phyloP scores from a whole-genome alignment of 176 grass and related monocot species.

The Aegilops sharonensis region DNA sequence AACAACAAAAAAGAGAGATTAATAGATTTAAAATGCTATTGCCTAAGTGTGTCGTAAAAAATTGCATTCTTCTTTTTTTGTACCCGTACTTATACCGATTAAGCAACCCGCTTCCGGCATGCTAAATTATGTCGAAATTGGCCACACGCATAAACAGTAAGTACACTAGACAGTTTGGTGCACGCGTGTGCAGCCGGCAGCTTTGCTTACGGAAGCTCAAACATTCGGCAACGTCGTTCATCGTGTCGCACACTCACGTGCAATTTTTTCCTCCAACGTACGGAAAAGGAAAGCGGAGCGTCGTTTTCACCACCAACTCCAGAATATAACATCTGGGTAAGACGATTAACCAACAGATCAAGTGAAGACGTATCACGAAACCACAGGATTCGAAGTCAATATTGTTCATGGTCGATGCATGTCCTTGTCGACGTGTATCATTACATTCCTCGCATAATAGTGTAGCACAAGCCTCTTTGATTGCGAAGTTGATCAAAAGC shows the following conservation, averaged over 20 bases:
- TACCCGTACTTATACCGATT: too few species aligned
- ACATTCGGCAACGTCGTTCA: neutral
- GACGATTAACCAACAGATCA: neutral
- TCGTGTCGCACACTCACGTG: neutral
- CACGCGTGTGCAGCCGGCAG: too few species aligned
- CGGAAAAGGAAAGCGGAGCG: neutral
- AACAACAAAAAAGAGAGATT: too few species aligned
- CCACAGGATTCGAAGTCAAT: neutral
- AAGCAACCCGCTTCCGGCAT: too few species aligned
- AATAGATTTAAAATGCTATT: too few species aligned
- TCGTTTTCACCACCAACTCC: conserved; percentile 35
- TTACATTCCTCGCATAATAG: neutral
- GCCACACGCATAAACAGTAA: too few species aligned
- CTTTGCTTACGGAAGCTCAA: neutral
- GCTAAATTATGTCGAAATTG: too few species aligned
- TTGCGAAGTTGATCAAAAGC: neutral
- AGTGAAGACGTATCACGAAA: neutral
- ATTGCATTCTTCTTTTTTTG: neutral
- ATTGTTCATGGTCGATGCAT: neutral
- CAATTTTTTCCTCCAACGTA: neutral
- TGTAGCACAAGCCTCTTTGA: neutral
- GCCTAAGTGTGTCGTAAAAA: neutral
- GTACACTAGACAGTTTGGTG: too few species aligned
- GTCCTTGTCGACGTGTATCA: neutral
- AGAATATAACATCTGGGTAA: neutral